Base-by-base conservation (phyloP, 2,329 filamentous ascomycete species). In the Pseudocercospora crystallina region DNA sequence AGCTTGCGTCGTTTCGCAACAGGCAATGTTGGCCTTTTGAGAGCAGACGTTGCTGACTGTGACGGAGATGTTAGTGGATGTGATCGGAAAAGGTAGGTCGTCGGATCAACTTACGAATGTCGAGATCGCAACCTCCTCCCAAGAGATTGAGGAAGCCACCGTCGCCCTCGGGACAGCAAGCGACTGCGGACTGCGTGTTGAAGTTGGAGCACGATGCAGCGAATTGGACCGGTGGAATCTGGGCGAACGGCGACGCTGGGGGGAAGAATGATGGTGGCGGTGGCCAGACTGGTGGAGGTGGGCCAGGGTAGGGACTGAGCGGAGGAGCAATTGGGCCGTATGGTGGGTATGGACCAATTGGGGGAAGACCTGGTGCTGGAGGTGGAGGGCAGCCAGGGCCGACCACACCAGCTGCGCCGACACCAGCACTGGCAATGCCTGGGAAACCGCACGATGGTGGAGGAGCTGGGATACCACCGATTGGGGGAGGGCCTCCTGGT, bases 1-100 rank as follows among this genome's bases (percentile, higher is more conserved):
- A 32, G 14, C 17, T 15, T 41, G 36, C 29, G 50, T 53, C 4
- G 50, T 49, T 36, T 40, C 15, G 41, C 50, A 53, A 44, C 50
- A 53, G 15, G 45, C 40, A 9, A 34, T 20, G 8, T 39, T 15
- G 26, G 26, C 14, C 14, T 33, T 26, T 7, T 26, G 30, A 17
- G 12, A 14, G 40, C 47, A 49, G 10, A 5, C 30, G 39, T 36
- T 13, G 17, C 40, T 37, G 35, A 26, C 44, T 47, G n/a, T n/a
- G 31, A 15, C 12, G 37, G 31, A 37, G 35, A 29, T 15, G 30
- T 40, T 31, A 38, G 42, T 13, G 14, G 30, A 11, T 13, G 7
- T 31, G 5, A 1, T 8, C 8, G 34, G 12, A 2, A 15, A 39
- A 5, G 2, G 20, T 17, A 12, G 15, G 5, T 30, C n/a, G 5